Base-by-base conservation (phyloP, 306 rosid species). In the Potentilla sterilis region DNA sequence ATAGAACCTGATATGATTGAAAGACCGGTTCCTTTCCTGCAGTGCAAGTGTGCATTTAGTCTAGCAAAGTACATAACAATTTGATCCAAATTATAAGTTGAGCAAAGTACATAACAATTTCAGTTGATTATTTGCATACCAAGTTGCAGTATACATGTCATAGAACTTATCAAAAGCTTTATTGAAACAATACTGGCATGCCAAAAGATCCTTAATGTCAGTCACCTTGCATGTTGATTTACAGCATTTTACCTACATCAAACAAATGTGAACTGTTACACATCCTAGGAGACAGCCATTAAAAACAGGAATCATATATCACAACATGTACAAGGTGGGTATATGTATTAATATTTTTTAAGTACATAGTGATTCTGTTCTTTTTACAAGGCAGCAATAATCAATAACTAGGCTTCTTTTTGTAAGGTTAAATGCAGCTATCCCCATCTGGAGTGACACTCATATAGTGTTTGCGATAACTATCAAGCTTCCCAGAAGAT, bases 131-230 rank as follows among this genome's bases (percentile, higher is more conserved):
- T 79, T 40, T 44, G 6, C 90, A 51, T 83, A 93, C 97, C 98
- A 90, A 51, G 93, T 89, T 83, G 98, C 95, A 54, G 93, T 83
- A 70, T 88, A 88, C 96, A 90, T 89, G 77, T 93, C 98, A 67
- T 90, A 90, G 89, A 89, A 93, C 81, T 89, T 93, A 75, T 93
- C 94, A 46, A 89, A 93, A 64, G 98, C 96, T 86, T 90, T 91
- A 79, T 87, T 73, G 2, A 93, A 90, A 86, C 98, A 93, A 82
- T 89, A 84, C 59, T 90, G 91, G 81, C 97, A 93, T 74, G 86
- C 82, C 83, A 89, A 77, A 76, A 93, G 95, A 81, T 93, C 90
- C 78, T 86, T 93, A 85, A 90, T 85, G 73, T 86, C 78, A 43
- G 97, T 89, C 80, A 88, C 88, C 72, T 77, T 83, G 96, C 98